phyloP scores from a whole-genome alignment of 805 yeast genomes.

The Hyphopichia homilentoma region DNA sequence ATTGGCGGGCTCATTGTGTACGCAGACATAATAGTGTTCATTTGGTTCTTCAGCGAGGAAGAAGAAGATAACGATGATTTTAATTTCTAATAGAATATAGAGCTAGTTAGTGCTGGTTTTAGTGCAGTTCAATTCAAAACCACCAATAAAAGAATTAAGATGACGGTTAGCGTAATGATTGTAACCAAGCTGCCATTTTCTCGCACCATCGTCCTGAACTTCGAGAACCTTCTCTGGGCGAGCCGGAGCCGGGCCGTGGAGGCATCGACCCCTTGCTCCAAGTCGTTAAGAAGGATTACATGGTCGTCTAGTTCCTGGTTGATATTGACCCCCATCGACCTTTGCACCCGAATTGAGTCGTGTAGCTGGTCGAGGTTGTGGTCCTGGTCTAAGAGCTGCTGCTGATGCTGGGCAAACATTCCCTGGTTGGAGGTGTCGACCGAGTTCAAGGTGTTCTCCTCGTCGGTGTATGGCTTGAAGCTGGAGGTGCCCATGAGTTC shows the following conservation, averaged over 20 bases:
- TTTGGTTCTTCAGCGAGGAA: conserved; percentile 43
- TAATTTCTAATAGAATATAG: conserved; percentile 24
- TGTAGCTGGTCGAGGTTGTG: conserved; percentile 31
- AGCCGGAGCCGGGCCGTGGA: conserved; percentile 27
- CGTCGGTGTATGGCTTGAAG: conserved; percentile 36
- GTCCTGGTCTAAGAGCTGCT: conserved; percentile 36
- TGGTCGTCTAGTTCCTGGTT: conserved; percentile 41
- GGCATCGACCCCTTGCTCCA: conserved; percentile 38
- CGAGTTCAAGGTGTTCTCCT: conserved; percentile 20
- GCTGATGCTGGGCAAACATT: conserved; percentile 41
- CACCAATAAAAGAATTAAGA: conserved; percentile 36
- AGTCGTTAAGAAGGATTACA: conserved; percentile 35
- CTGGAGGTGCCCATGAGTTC: conserved; percentile 33
- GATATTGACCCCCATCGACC: conserved; percentile 35
- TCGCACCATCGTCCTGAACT: conserved; percentile 28
- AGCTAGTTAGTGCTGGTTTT: not conserved
- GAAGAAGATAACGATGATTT: conserved; percentile 45
- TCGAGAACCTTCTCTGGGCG: conserved; percentile 26
- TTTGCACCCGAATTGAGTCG: conserved; percentile 31
- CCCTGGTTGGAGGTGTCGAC: conserved; percentile 29
- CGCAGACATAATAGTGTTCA: conserved; percentile 39
- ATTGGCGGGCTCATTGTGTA: conserved; percentile 44
- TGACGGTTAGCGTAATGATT: conserved; percentile 37
- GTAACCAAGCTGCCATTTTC: conserved; percentile 44
- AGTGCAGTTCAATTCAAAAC: conserved; percentile 35